These are phyloP conservation scores for Centrapalus pauciflorus DNA, from an alignment of 129 eudicot genomes.

Conservation along the genomic window DNA sequence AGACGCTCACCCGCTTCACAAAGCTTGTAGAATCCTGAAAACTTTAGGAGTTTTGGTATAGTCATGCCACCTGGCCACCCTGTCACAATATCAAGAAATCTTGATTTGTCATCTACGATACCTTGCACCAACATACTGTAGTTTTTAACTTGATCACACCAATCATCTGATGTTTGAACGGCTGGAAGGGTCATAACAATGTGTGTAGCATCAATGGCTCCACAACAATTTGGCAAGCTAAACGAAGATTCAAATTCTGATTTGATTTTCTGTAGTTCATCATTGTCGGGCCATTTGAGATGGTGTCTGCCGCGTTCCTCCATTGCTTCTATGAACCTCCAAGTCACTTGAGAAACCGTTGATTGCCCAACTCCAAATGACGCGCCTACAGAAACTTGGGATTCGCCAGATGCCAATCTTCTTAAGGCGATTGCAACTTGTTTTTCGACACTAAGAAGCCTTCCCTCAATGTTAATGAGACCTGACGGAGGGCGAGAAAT, in stretches of 20 bases:
- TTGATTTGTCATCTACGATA: conserved; percentile 62
- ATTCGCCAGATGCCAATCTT: conserved; percentile 92
- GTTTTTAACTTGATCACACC: conserved; percentile 77
- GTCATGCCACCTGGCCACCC: conserved; percentile 98
- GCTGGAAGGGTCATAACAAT: conserved; percentile 94
- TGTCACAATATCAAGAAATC: conserved; percentile 87
- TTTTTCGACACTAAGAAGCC: conserved; percentile 96
- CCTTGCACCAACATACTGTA: conserved; percentile 96
- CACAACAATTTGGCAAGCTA: conserved; percentile 85
- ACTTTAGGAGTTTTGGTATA: conserved; percentile 57
- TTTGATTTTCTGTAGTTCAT: conserved; percentile 43
- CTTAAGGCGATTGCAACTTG: conserved; percentile 96
- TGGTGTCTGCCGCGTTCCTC: conserved; percentile 92
- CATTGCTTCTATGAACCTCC: conserved; percentile 94
- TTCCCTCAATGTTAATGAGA: conserved; percentile 90
- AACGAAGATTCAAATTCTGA: conserved; percentile 47
- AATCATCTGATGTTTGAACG: conserved; percentile 89
- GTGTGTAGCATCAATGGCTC: conserved; percentile 86
- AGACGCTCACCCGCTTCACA: conserved; percentile 69
- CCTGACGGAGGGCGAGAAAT: conserved; percentile 98
- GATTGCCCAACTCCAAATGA: conserved; percentile 98
- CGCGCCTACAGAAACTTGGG: conserved; percentile 92
- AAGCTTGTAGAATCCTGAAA: conserved; percentile 73
- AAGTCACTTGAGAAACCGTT: conserved; percentile 96
- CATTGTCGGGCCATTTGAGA: conserved; percentile 73